Evolutionary conservation across 805 yeast species (phyloP).

Genomic region (Yarrowia bubula): DNA sequence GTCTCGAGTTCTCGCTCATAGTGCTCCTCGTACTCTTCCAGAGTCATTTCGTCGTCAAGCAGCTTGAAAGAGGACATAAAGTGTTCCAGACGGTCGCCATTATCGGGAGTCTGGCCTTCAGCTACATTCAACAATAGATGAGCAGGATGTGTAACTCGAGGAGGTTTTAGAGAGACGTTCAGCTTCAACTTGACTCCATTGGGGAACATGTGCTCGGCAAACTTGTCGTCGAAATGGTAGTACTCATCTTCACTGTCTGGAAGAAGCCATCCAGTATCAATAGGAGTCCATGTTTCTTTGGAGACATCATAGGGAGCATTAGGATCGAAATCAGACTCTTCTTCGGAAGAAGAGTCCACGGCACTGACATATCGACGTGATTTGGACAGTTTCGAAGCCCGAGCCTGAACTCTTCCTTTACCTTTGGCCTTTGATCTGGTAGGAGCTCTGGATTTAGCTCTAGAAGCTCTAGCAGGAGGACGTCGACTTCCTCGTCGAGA

Average conservation of each 20-base stretch:
- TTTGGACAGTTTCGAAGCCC: conserved; percentile 9
- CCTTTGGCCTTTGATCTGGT: background rate
- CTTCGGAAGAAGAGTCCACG: conserved; percentile 18
- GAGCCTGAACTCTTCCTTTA: background rate
- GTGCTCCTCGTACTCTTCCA: conserved; percentile 60
- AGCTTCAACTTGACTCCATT: conserved; percentile 26
- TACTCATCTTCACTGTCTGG: conserved; percentile 24
- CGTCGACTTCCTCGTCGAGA: background rate
- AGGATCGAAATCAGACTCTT: conserved; percentile 21
- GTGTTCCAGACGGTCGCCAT: conserved; percentile 41
- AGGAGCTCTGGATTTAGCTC: background rate
- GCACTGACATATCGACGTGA: conserved; percentile 12
- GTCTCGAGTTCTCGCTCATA: conserved; percentile 52
- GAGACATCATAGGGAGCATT: conserved; percentile 10
- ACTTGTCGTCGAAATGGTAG: conserved; percentile 26
- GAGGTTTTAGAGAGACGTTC: conserved; percentile 35
- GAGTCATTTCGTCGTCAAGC: conserved; percentile 59
- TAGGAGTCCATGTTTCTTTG: conserved; percentile 4
- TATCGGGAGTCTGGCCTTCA: conserved; percentile 42
- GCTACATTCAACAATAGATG: conserved; percentile 43
- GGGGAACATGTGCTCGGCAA: conserved; percentile 24
- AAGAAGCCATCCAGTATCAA: conserved; percentile 23
- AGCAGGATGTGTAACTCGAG: conserved; percentile 57
- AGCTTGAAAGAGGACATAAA: conserved; percentile 57
- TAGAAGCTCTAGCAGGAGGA: background rate